Evolutionary conservation across 2,329 filamentous ascomycete species (phyloP), one percentile per base, ranked within the genome.

Genomic region (Kalmusia sp.): DNA sequence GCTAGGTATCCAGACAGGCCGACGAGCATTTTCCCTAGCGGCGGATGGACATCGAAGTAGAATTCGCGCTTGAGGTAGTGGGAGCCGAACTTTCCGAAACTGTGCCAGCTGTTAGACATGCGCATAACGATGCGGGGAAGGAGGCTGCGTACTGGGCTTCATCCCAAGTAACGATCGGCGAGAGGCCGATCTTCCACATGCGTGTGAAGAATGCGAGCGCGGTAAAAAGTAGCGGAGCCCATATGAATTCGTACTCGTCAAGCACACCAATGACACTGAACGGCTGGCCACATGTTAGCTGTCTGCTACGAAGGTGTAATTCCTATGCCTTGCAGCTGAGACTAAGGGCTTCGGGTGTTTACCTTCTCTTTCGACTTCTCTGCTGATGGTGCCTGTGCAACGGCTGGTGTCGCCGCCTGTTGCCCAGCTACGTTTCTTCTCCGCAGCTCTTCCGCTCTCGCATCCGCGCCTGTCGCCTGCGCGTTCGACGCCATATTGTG

Each of bases 11-110:
- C 95, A 6, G 95, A 98, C 46, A 99, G 84, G 58, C 95, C 95
- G 65, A 99, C 93, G 51, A 99, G 87, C 87, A 99, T 98, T 82
- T 99, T 99, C 73, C 95, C 95, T 57, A 99, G 87, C 49, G 95
- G 95, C 61, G 95, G 95, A 77, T 96, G 91, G 53, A 96, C 90
- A 82, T 96, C 91, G 80, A 99, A 99, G 84, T 99, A 99, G 82
- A 98, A 97, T 78, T 99, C 95, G 76, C 93, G 91, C 77, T 99
- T 97, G 73, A 99, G 88, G 77, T 99, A 99, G 79, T 99, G 93
- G 67, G 93, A 98, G 61, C 95, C 95, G 77, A 99, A 99, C 81
- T 99, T 99, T 73, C 91, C 91, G 76, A 96, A 96, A 76, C 89
- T 92, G 68, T 49, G 53, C 4, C 34, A 24, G n/a, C 15, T 49